A percentile compares a stretch with the other conserved stretches of the same genome.
Conservation (phyloP, 768 basidiomycete genomes). For the Mycena belliarum region DNA sequence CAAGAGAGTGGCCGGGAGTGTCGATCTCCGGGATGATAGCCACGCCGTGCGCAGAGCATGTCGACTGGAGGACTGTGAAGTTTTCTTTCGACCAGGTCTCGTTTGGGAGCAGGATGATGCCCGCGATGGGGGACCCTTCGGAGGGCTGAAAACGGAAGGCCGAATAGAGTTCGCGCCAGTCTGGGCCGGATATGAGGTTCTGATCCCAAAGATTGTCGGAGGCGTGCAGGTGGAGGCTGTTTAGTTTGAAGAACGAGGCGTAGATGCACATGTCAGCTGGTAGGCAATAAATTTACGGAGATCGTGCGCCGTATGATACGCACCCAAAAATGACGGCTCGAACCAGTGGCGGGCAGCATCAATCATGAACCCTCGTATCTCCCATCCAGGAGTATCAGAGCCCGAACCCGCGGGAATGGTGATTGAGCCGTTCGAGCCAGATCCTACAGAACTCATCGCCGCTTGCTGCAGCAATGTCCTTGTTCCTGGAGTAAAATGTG, state of each 20-base stretch:
- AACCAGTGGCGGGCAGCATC: conserved; percentile 50
- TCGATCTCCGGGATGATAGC: conserved; percentile 45
- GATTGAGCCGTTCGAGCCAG: conserved; percentile 18
- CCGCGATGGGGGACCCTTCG: conserved; percentile 31
- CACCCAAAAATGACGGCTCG: conserved; percentile 37
- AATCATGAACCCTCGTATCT: conserved; percentile 46
- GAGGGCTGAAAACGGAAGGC: conserved; percentile 44
- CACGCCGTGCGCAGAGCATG: conserved; percentile 39
- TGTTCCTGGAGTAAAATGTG: conserved; percentile 20
- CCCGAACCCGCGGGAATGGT: conserved; percentile 36
- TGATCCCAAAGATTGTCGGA: conserved; percentile 47
- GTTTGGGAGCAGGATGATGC: conserved; percentile 38
- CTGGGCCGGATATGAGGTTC: conserved; percentile 34
- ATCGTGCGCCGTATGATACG: conserved; percentile 15
- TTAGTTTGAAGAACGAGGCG: conserved; percentile 47
- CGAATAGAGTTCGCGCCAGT: conserved; percentile 43
- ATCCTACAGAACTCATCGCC: conserved; percentile 24
- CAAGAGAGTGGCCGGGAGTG: conserved; percentile 45
- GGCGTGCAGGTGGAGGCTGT: conserved; percentile 45
- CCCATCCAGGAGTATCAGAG: conserved; percentile 44
- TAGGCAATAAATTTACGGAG: background rate
- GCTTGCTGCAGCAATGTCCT: conserved; percentile 44
- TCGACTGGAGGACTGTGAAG: conserved; percentile 36
- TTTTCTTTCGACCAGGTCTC: conserved; percentile 39
- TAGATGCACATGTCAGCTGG: conserved; percentile 45